Conservation (phyloP, 495 filamentous ascomycete species). For the Aspergillus funiculosus region DNA sequence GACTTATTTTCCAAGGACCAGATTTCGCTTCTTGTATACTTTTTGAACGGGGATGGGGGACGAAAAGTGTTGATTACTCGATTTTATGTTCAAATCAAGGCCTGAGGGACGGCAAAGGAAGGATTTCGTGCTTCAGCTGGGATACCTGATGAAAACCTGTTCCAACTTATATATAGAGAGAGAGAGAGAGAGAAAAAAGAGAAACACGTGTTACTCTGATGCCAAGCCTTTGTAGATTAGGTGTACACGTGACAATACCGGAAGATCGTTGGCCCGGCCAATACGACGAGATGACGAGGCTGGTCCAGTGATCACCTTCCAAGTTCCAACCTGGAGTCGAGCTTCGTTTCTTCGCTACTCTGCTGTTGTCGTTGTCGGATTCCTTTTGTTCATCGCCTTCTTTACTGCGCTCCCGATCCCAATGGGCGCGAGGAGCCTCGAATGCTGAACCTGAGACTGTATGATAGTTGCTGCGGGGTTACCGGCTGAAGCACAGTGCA, state of each 20-base stretch:
- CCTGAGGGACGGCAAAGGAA: not conserved
- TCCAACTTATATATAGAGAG: not conserved
- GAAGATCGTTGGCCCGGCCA: constrained; percentile 9
- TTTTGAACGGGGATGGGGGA: not conserved
- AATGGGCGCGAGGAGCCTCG: not conserved
- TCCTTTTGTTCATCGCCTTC: not conserved
- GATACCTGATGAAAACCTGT: not conserved
- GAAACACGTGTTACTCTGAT: not conserved
- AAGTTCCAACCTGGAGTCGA: not conserved
- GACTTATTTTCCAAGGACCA: constrained; percentile 1
- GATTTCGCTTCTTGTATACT: constrained; percentile 15
- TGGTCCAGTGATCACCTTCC: constrained; percentile 10
- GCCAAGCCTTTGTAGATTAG: not conserved
- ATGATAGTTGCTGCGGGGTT: constrained; percentile 15
- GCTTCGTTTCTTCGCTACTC: not conserved
- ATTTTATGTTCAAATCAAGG: not conserved
- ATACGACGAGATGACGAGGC: constrained; percentile 10
- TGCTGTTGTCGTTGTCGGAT: not conserved
- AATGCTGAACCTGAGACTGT: constrained; percentile 7
- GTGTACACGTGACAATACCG: constrained; percentile 4
- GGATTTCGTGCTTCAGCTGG: not conserved
- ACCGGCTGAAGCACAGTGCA: constrained; percentile 7
- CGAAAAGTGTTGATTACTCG: constrained; percentile 4
- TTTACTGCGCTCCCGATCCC: not conserved
- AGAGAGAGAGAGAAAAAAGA: too few relatives aligned